A percentile compares a stretch with the other conserved stretches of the same genome.
phyloP scores from a whole-genome alignment of 192 early-diverging fungal species.

The Paraglomus brasilianum region DNA sequence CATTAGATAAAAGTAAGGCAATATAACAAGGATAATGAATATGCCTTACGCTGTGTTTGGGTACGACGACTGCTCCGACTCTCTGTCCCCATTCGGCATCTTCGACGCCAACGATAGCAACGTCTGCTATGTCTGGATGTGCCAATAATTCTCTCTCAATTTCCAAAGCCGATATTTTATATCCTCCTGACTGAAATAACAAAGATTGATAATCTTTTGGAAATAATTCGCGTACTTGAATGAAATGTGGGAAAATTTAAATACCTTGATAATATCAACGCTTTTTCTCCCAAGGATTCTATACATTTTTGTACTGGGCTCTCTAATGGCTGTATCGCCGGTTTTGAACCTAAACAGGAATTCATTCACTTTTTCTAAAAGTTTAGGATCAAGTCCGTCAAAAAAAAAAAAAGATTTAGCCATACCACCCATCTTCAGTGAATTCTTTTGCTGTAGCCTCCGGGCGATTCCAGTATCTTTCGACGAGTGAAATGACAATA shows the following conservation, averaged over 20 bases:
- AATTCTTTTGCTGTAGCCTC: conserved; percentile 74
- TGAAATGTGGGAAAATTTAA: neutral
- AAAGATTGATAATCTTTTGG: neutral
- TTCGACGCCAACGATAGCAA: conserved; percentile 70
- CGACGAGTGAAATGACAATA: neutral
- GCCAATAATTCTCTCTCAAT: conserved; percentile 79
- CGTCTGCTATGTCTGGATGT: conserved; percentile 60
- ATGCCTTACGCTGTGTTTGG: conserved; percentile 35
- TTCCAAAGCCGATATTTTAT: conserved; percentile 82
- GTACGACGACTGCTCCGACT: conserved; percentile 66
- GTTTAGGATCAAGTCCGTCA: neutral
- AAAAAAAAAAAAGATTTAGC: neutral
- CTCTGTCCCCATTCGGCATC: conserved; percentile 77
- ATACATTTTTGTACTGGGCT: conserved; percentile 52
- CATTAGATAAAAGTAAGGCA: neutral
- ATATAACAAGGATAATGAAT: neutral
- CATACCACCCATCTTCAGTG: conserved; percentile 67
- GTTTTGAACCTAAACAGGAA: conserved; percentile 61
- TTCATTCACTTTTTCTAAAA: neutral
- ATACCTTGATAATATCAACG: conserved; percentile 81
- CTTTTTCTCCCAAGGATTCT: conserved; percentile 78
- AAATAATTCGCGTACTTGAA: neutral
- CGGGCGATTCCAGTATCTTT: conserved; percentile 66
- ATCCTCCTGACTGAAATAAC: conserved; percentile 63
- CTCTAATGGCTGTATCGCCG: conserved; percentile 71